phyloP scores from a whole-genome alignment of 2,329 filamentous ascomycete species.

The Nemania sp. region DNA sequence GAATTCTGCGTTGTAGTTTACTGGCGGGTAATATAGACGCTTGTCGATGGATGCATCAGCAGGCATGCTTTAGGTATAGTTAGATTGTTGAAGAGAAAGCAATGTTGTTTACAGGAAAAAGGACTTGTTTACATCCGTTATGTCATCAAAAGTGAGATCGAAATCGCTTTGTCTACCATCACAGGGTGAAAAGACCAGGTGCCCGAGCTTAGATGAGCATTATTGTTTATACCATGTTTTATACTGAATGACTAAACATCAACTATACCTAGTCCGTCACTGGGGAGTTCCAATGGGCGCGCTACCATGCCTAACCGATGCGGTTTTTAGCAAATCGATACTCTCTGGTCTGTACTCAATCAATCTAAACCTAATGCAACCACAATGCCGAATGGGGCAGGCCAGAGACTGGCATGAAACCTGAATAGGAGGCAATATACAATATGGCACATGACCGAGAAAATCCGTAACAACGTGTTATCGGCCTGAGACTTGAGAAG shows the following conservation, averaged over 20 bases:
- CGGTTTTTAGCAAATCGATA: constrained; percentile 17
- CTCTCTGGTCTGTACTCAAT: constrained; percentile 26
- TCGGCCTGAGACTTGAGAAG: constrained; percentile 1
- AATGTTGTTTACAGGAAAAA: neutral
- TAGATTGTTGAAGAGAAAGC: neutral
- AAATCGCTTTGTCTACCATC: neutral
- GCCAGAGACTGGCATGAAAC: constrained; percentile 20
- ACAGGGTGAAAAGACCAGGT: neutral
- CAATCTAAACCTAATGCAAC: constrained; percentile 40
- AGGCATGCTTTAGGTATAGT: neutral
- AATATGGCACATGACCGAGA: constrained; percentile 13
- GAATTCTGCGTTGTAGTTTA: neutral
- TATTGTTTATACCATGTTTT: constrained; percentile 16
- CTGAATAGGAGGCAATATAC: constrained; percentile 28
- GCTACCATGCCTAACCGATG: neutral
- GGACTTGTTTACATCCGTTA: too few species aligned
- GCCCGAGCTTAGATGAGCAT: neutral
- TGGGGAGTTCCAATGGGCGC: constrained; percentile 12
- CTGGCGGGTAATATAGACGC: neutral
- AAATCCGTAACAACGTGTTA: constrained; percentile 12
- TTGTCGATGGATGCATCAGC: neutral
- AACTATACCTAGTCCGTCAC: constrained; percentile 26
- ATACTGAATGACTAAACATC: constrained; percentile 25
- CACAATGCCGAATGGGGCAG: constrained; percentile 28
- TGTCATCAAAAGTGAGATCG: neutral